phyloP scores from a whole-genome alignment of 805 yeast species.

The Ogataea trehalophila region DNA sequence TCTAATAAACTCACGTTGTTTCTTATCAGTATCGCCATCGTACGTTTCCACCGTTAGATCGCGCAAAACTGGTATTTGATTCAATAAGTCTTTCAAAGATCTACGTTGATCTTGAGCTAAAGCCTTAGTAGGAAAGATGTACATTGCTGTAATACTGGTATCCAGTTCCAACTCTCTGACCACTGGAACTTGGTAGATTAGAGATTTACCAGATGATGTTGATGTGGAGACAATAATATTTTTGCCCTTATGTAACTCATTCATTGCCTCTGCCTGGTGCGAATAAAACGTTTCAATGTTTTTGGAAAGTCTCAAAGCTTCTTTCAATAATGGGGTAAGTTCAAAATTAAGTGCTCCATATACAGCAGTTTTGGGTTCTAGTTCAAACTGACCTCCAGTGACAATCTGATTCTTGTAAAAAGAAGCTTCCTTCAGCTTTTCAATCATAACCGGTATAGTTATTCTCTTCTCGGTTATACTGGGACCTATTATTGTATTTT shows the following conservation, averaged over 20 bases:
- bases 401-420: constrained; percentile 64
- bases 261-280: constrained; percentile 80
- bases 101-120: constrained; percentile 94
- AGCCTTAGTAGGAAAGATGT: constrained; percentile 95
- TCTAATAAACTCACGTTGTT: constrained; percentile 49
- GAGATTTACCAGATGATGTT: constrained; percentile 93
- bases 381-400: constrained; percentile 39
- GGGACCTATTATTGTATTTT: constrained; percentile 15
- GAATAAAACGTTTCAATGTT: constrained; percentile 55
- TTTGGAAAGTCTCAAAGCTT: constrained; percentile 45
- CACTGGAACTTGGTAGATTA: constrained; percentile 87
- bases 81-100: constrained; percentile 57
- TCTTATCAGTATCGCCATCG: constrained; percentile 86
- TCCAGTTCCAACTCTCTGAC: constrained; percentile 42
- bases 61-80: constrained; percentile 40
- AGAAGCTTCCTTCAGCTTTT: constrained; percentile 39
- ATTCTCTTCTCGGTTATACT: constrained; percentile 31
- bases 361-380: constrained; percentile 41
- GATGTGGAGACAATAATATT: constrained; percentile 90
- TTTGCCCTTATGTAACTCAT: constrained; percentile 46
- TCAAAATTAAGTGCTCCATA: constrained; percentile 39
- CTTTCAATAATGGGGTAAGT: constrained; percentile 46
- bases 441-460: constrained; percentile 39
- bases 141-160: constrained; percentile 61
- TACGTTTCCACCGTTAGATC: constrained; percentile 65